Evolutionary conservation across 75 land plant species (phyloP), one percentile per base, ranked within the genome.

Genomic region (Cunninghamia lanceolata): DNA sequence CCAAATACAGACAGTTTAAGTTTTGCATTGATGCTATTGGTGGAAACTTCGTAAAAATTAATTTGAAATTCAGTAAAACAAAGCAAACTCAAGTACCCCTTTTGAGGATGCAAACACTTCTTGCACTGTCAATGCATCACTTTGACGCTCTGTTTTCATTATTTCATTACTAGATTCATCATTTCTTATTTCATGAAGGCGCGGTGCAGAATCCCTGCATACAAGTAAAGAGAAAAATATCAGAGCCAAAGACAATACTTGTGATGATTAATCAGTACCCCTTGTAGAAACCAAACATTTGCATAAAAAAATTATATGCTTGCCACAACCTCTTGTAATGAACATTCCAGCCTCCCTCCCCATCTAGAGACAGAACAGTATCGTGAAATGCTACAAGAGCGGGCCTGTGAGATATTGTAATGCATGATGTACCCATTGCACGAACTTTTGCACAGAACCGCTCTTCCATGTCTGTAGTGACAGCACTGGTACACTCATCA

Each of bases 401-500:
- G 76, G 99, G 99, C 11, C 99, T 93, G 85, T 98, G 99, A 81
- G 99, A 98, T 86, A 98, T 98, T 21, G 99, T 98, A 52, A 98
- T 98, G 86, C 99, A 98, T 77, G 99, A 95, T 38, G 99, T 98
- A 30, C 99, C 99, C 99, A 98, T 96, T 13, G 97, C 99, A 36
- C 94, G 84, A 80, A 98, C 99, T 90, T 96, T 93, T 43, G 95
- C 92, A 92, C 99, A 98, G 52, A 98, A 98, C 19, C 99, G 91
- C 85, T 96, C 99, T 86, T 98, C 99, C 99, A 98, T 98, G 86
- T 96, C 99, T 81, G 99, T 98, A 82, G 99, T 96, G 66, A 98
- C 99, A 86, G 99, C 99, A 92, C 99, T 96, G 1, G 99, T 98
- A 86, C 99, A 98, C 86, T 98, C 99, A 89, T 98, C 99, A 28